Conservation (phyloP, 2,329 filamentous ascomycete genomes). For the Meredithiella fracta region DNA sequence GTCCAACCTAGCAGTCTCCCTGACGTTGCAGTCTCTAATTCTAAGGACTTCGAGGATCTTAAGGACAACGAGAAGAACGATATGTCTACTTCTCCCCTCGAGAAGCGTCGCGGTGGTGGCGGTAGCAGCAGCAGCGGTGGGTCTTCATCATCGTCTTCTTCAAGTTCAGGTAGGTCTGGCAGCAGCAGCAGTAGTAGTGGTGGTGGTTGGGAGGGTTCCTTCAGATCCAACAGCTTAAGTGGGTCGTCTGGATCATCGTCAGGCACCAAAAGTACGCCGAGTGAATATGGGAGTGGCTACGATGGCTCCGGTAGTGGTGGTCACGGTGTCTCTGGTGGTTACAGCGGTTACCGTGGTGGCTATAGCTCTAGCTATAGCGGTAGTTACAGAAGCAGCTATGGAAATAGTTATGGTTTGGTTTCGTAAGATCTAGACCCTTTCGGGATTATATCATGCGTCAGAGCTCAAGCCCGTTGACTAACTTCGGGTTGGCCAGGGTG, state of each 20-base stretch:
- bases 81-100: background rate
- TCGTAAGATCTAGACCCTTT: no score
- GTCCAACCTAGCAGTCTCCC: background rate
- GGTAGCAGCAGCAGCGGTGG: slow-evolving; percentile 20
- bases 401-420: no score
- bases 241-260: background rate
- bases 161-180: slow-evolving; percentile 15
- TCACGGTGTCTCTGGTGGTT: background rate
- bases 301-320: background rate
- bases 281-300: background rate
- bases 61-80: background rate
- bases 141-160: slow-evolving; percentile 14
- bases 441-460: no score
- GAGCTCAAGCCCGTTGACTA: no score
- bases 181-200: slow-evolving; percentile 10
- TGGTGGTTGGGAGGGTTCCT: no score
- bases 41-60: background rate
- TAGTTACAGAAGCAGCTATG: no score
- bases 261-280: background rate
- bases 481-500: no score
- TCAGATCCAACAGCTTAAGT: background rate
- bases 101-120: slow-evolving; percentile 26
- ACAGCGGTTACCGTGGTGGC: background rate
- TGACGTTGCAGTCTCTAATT: background rate
- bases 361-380: no score